Conservation (phyloP, 2,329 filamentous ascomycete genomes). For the Cordyceps javanica region DNA sequence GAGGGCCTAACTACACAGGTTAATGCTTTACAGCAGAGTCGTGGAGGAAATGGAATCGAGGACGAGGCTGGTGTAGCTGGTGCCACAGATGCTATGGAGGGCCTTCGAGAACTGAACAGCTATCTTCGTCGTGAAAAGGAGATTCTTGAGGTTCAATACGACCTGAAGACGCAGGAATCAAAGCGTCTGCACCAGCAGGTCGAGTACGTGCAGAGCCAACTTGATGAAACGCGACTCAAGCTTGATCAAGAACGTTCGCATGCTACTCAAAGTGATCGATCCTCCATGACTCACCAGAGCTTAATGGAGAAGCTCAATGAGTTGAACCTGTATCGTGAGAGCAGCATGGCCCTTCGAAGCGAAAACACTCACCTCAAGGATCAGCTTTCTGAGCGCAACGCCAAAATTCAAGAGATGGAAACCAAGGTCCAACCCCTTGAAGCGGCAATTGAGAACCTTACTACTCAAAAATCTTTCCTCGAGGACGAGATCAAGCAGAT, state of each 20-base stretch:
- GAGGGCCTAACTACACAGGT: slow-evolving; percentile 80
- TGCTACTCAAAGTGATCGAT: slow-evolving; percentile 66
- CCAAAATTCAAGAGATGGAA: slow-evolving; percentile 68
- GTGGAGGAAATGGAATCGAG: slow-evolving; percentile 45
- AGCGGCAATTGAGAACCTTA: slow-evolving; percentile 71
- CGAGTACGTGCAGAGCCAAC: slow-evolving; percentile 76
- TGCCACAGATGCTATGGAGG: slow-evolving; percentile 59
- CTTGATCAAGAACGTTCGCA: slow-evolving; percentile 82
- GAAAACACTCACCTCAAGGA: slow-evolving; percentile 76
- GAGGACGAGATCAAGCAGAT: slow-evolving; percentile 85
- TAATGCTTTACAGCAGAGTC: slow-evolving; percentile 68
- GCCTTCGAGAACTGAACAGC: slow-evolving; percentile 81
- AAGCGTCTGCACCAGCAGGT: slow-evolving; percentile 88
- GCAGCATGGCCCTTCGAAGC: slow-evolving; percentile 82
- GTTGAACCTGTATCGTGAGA: slow-evolving; percentile 92
- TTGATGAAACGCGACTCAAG: slow-evolving; percentile 84
- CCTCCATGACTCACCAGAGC: slow-evolving; percentile 75
- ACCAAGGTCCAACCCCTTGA: slow-evolving; percentile 76
- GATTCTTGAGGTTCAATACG: slow-evolving; percentile 93
- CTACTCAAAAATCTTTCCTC: slow-evolving; percentile 72
- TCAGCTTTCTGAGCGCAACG: slow-evolving; percentile 67
- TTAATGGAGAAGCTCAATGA: slow-evolving; percentile 93
- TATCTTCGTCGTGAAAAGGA: slow-evolving; percentile 95
- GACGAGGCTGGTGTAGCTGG: slow-evolving; percentile 49
- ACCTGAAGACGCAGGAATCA: slow-evolving; percentile 79